Conservation (phyloP, 805 yeast species). For the Suhomyces vadensis region DNA sequence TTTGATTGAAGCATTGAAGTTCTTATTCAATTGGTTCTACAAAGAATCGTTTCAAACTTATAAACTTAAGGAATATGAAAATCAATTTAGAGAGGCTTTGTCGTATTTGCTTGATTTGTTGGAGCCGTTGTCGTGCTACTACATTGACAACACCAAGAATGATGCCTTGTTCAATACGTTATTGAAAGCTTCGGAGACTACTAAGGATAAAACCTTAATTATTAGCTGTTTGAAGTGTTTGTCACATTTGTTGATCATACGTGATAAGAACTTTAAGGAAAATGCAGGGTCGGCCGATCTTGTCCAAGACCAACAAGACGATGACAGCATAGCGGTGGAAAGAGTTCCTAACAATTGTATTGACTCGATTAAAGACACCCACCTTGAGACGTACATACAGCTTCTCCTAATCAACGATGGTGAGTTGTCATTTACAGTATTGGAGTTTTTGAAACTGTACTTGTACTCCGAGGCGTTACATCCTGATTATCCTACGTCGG, state of each 20-base stretch:
- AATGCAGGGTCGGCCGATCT: conserved; percentile 12
- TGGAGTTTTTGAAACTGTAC: conserved; percentile 83
- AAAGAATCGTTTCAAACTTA: conserved; percentile 16
- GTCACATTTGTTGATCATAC: conserved; percentile 66
- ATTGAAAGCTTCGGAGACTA: conserved; percentile 47
- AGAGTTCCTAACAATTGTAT: conserved; percentile 37
- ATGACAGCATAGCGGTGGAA: conserved; percentile 13
- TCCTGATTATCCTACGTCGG: conserved; percentile 27
- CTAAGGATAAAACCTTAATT: conserved; percentile 68
- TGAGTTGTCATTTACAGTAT: conserved; percentile 69
- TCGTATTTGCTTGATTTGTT: conserved; percentile 74
- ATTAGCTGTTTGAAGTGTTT: conserved; percentile 73
- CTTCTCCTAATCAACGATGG: conserved; percentile 65
- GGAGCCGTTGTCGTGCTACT: conserved; percentile 81
- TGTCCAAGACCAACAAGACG: conserved; percentile 40
- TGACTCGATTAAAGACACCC: conserved; percentile 35
- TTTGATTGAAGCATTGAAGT: conserved; percentile 46
- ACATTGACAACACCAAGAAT: conserved; percentile 70
- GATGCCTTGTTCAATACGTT: conserved; percentile 66
- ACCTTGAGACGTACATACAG: conserved; percentile 56
- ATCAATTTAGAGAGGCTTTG: conserved; percentile 55
- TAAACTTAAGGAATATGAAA: conserved; percentile 24
- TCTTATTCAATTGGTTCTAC: conserved; percentile 36
- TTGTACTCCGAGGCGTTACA: conserved; percentile 58
- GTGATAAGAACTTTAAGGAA: conserved; percentile 11